Conservation (phyloP, 805 yeast species). For the Candida coleopterorum region DNA sequence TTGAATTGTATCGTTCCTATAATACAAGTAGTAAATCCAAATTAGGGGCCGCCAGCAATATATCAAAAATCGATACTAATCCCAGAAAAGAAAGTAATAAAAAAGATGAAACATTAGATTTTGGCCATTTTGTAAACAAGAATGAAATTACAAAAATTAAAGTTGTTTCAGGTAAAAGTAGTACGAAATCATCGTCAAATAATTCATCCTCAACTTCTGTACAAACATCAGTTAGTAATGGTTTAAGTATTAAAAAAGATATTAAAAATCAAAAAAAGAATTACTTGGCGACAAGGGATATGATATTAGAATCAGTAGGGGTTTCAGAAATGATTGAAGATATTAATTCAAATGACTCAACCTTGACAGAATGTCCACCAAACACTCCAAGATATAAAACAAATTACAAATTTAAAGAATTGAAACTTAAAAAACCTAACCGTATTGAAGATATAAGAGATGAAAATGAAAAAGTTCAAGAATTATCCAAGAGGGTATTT, state of each 20-base stretch:
- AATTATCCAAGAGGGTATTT: not conserved
- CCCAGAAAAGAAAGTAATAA: not conserved
- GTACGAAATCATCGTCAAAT: not conserved
- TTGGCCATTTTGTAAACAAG: not conserved
- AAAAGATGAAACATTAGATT: not conserved
- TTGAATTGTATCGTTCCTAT: not conserved
- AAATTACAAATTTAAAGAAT: not conserved
- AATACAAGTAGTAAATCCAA: too few species aligned
- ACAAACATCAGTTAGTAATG: slow-evolving; percentile 1
- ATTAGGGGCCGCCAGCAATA: too few species aligned
- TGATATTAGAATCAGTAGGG: not conserved
- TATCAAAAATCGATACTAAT: too few species aligned
- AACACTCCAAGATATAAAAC: not conserved
- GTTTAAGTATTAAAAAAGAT: not conserved
- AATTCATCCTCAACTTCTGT: not conserved
- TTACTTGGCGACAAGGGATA: not conserved
- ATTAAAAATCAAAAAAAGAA: not conserved
- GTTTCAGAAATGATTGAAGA: not conserved
- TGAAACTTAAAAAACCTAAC: not conserved
- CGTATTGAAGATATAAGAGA: not conserved
- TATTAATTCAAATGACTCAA: not conserved
- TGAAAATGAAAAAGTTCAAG: not conserved
- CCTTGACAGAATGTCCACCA: not conserved
- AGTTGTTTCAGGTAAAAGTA: not conserved
- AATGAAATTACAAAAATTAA: not conserved